Base-by-base conservation (phyloP, 257 asterid genomes). In the Paraleonurus japonicus region DNA sequence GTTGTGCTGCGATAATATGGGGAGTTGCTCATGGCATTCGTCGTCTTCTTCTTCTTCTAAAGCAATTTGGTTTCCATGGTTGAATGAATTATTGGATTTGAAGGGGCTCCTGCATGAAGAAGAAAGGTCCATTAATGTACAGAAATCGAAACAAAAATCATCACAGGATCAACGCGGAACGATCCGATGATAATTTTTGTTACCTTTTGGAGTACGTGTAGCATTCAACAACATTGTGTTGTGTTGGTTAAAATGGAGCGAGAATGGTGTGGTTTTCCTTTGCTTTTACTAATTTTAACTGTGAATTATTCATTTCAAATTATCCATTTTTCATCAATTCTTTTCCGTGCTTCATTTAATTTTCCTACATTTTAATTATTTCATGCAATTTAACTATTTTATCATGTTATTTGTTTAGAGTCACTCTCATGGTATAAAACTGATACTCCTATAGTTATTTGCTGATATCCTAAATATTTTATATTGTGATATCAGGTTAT, bases 71-170 rank as follows among this genome's bases (percentile, higher is more conserved):
- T 47, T n/a, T 0, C 78, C 41, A 45, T 76, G 82, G 55, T 76
- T 78, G 39, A 48, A 76, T 3, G 86, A 78, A 54, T 77, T 74
- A 5, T 71, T 80, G 57, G 85, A 71, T 81, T 76, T 83, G 76
- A 85, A 85, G 9, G 89, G 67, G 48, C 71, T 84, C 80, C 79
- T 83, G 80, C 89, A 75, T 11, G 92, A 77, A 37, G 89, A 83
- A 57, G 88, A 68, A 16, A 79, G 81, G 64, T 82, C 83, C 92
- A 84, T 83, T 20, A 45, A 30, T 57, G 20, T 7, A 19, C 2
- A 4, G 7, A 3, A 15, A 53, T n/a, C 1, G 33, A 22, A 65
- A 16, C 32, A 43, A 39, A 65, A 45, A 55, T 7, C 41, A 51
- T 53, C 48, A 54, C 35, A 43, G 33, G 28, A 24, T 24, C 30